Base-by-base conservation (phyloP, 1,284 basidiomycete species). In the Veloboletus limbatus region DNA sequence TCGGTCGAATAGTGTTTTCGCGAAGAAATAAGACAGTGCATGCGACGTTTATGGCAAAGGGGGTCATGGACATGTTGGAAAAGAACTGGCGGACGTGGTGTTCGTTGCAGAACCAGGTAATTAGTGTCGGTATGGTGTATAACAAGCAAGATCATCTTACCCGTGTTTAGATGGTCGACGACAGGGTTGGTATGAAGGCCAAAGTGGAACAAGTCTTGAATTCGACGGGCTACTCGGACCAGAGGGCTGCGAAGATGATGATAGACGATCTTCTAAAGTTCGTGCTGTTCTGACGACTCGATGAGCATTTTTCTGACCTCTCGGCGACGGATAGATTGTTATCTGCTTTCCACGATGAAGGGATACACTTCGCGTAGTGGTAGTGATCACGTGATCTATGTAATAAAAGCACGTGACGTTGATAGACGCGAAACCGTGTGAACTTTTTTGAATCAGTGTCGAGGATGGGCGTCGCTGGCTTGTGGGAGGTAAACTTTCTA, bases 31-130 rank as follows among this genome's bases (percentile, higher is more conserved):
- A 98, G 74, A 93, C 83, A 5, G 71, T 93, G 0, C 81, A 95
- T 57, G 93, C 88, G 8, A 90, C 84, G 57, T 98, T 89, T 65
- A 81, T 84, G 72, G 94, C 95, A 4, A 94, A 91, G 63, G 96
- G 96, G 3, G 93, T 99, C 11, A 78, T 90, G 61, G 90, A 95
- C 58, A 91, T 99, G 88, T 69, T 98, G 52, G 95, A 97, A 69
- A 82, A 82, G 60, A 99, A 98, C 67, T 90, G 90, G 76, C 83
- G 85, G 67, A 97, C 94, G n/a, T 97, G 92, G 88, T 88, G 91
- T 60, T 82, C 92, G 3, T 78, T 91, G 60, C 84, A 87, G 54
- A 78, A 87, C 56, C 77, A 79, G 75, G 89, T 88, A 53, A 51
- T 75, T 14, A 25, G 10, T 30, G 38, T 30, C 6, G n/a, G 31